Conservation (phyloP, 169 alveolate species). For the Eimeria falciformis region DNA sequence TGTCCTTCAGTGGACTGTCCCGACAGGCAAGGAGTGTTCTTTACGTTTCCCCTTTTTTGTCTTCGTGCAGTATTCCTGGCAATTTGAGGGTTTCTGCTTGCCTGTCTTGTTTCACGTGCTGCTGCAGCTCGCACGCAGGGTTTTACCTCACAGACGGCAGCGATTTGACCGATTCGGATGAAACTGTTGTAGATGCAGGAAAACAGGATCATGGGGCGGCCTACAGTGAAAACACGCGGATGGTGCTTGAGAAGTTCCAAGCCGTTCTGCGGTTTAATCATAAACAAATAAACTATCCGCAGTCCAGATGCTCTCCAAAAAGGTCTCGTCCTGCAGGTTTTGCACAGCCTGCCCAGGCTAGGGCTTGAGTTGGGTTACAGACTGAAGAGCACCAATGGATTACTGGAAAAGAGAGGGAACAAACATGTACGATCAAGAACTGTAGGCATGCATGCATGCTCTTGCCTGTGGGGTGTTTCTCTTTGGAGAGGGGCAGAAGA, state of each 20-base stretch:
- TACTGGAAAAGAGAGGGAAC: too few relatives aligned
- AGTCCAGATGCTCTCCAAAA: constrained; percentile 57
- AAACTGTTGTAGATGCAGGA: neutral
- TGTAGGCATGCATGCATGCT: too few relatives aligned
- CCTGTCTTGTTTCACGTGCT: neutral
- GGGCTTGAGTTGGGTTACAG: constrained; percentile 41
- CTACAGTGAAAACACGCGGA: constrained; percentile 62
- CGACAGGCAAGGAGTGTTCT: neutral
- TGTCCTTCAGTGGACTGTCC: constrained; percentile 54
- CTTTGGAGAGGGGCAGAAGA: neutral
- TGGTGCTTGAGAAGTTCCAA: constrained; percentile 71
- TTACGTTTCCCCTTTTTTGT: neutral
- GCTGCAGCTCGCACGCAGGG: constrained; percentile 65
- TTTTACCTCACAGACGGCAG: constrained; percentile 65
- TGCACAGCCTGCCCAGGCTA: constrained; percentile 64
- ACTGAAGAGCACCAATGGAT: too few relatives aligned
- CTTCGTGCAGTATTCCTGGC: neutral
- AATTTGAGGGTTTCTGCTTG: neutral
- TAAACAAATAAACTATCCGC: constrained; percentile 49
- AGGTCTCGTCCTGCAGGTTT: constrained; percentile 54
- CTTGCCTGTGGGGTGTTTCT: neutral
- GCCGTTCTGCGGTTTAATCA: constrained; percentile 56
- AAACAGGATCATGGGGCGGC: neutral
- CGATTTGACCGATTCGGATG: constrained; percentile 63
- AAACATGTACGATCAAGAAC: neutral